Evolutionary conservation across 805 yeast species (phyloP).

Genomic region (Sungouiozyma ichnusensis): DNA sequence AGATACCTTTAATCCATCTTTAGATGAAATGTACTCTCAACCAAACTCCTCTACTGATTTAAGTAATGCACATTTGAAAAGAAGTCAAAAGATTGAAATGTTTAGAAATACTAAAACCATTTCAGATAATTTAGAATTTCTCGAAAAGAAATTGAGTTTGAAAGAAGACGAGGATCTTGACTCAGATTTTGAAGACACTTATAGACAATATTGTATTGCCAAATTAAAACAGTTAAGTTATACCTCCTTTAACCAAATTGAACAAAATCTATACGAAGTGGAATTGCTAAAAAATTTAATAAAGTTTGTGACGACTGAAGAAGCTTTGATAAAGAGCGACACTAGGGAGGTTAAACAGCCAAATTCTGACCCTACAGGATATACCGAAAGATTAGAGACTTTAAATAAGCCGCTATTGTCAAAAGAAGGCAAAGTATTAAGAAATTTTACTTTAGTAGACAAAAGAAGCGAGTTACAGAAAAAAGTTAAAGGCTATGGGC

Average conservation of each 20-base stretch:
- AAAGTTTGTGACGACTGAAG: constrained; percentile 12
- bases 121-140: constrained; percentile 31
- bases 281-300: constrained; percentile 44
- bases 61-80: constrained; percentile 30
- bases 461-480: constrained; percentile 44
- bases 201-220: constrained; percentile 45
- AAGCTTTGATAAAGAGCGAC: constrained; percentile 5
- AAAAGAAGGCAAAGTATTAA: constrained; percentile 64
- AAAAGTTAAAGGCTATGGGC: constrained; percentile 85
- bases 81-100: constrained; percentile 66
- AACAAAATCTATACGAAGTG: constrained; percentile 52
- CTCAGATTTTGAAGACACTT: constrained; percentile 51
- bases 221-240: constrained; percentile 45
- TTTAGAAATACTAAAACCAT: constrained; percentile 52
- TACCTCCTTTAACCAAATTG: constrained; percentile 45
- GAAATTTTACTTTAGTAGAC: constrained; percentile 72
- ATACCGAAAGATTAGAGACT: constrained; percentile 54
- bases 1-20: constrained; percentile 32
- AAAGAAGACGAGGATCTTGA: constrained; percentile 22
- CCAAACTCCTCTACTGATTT: constrained; percentile 14
- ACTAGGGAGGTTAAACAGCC: constrained; percentile 1
- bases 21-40: constrained; percentile 21
- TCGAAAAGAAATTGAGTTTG: constrained; percentile 29
- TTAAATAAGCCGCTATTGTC: constrained; percentile 45
- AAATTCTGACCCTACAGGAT: constrained; percentile 34